Evolutionary conservation across 1,139 yeast species (phyloP).

Genomic region (Lodderomyces theae): DNA sequence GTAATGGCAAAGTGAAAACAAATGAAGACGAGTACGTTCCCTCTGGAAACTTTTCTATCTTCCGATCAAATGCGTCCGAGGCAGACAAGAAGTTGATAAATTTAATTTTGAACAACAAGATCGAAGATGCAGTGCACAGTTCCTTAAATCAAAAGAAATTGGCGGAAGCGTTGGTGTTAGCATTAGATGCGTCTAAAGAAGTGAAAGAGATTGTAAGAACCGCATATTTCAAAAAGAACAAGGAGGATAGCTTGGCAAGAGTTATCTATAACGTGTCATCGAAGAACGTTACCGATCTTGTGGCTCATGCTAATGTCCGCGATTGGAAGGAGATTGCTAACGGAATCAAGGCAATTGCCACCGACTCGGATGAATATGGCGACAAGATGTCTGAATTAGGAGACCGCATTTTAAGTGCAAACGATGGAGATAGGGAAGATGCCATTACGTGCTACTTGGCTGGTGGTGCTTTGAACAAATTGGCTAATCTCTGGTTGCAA

Average conservation of each 20-base stretch:
- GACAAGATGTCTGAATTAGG: slow-evolving; percentile 67
- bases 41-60: slow-evolving; percentile 44
- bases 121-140: slow-evolving; percentile 63
- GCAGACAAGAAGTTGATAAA: slow-evolving; percentile 48
- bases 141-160: slow-evolving; percentile 65
- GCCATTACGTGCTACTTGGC: slow-evolving; percentile 80
- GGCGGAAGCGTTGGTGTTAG: slow-evolving; percentile 78
- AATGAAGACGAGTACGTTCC: slow-evolving; percentile 32
- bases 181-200: slow-evolving; percentile 65
- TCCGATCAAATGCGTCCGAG: slow-evolving; percentile 20
- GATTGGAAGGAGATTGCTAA: slow-evolving; percentile 86
- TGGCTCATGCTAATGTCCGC: slow-evolving; percentile 68
- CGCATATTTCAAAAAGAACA: slow-evolving; percentile 64
- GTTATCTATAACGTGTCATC: slow-evolving; percentile 64
- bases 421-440: slow-evolving; percentile 47
- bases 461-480: slow-evolving; percentile 77
- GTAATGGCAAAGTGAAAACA: slow-evolving; percentile 25
- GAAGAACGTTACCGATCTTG: slow-evolving; percentile 66
- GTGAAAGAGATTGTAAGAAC: slow-evolving; percentile 67
- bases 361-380: slow-evolving; percentile 47
- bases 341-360: slow-evolving; percentile 59
- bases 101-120: slow-evolving; percentile 61
- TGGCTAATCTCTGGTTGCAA: slow-evolving; percentile 77
- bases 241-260: slow-evolving; percentile 63
- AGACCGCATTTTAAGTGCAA: slow-evolving; percentile 50